Base-by-base conservation (phyloP, 1,139 yeast genomes). In the Petasospora fabianii region DNA sequence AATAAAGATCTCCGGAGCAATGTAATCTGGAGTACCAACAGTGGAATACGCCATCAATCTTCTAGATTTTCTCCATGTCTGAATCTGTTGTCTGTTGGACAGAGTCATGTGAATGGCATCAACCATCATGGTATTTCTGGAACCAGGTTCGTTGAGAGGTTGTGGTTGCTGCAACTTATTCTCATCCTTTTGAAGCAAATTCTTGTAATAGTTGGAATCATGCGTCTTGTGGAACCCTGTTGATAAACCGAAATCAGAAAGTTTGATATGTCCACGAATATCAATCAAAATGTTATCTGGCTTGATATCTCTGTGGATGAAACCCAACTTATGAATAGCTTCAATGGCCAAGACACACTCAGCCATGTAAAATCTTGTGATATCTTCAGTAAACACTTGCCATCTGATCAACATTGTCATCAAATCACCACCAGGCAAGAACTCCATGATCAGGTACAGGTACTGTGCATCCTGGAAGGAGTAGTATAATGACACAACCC, bases 21-120 rank as follows among this genome's bases (percentile, higher is more conserved):
- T 94, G 62, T 92, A 92, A 62, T 92, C 99, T 0, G 99, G 99
- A 0, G 99, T 92, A 39, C 99, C 99, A 22, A 92, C 99, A 0
- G 98, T 92, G 5, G 97, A 88, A 60, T 92, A 92, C 0, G 98
- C 98, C 98, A 94, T 94, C 41, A 92, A 65, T 53, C 98, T 75
- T 56, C 99, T 75, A 15, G 96, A 85, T 62, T 90, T 88, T 59
- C 98, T 78, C 99, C 98, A 92, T 0, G 99, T 92, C 62, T 94
- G 96, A 73, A 94, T 88, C 62, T 92, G 97, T 61, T 92, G 97
- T 53, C 97, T 75, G 59, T 90, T 90, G 13, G 96, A 84, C 82
- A 94, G 87, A 5, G 98, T 92, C 63, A 92, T 70, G 60, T 87
- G 95, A 56, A 92, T 92, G 1, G 97, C 92, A 61, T 94, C 98